These are phyloP conservation scores for Scytalidium lignicola DNA, from an alignment of 2,329 filamentous ascomycete species.

Conservation along the genomic window DNA sequence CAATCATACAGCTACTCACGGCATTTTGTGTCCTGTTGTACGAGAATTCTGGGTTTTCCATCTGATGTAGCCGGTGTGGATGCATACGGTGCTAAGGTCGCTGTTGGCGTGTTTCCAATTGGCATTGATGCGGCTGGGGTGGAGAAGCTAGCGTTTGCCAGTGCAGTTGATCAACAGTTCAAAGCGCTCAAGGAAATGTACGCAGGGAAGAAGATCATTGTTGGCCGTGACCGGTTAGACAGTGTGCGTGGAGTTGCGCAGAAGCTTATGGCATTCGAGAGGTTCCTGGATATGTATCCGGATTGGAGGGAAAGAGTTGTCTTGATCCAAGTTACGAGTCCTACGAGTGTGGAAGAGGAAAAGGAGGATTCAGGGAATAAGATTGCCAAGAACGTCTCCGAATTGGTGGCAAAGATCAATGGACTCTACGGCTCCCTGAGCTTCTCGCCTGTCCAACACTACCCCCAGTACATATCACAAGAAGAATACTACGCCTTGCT, in stretches of 20 bases:
- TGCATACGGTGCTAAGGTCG: conserved; percentile 81
- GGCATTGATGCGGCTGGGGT: conserved; percentile 86
- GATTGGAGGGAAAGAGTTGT: conserved; percentile 92
- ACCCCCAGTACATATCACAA: conserved; percentile 83
- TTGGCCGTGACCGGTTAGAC: conserved; percentile 89
- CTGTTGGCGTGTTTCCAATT: conserved; percentile 90
- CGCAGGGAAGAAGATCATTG: conserved; percentile 88
- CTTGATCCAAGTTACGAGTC: conserved; percentile 90
- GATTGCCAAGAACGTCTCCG: conserved; percentile 82
- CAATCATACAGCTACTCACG: conserved; percentile 93
- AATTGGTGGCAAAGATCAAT: conserved; percentile 87
- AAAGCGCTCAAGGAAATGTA: conserved; percentile 70
- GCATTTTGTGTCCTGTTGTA: conserved; percentile 93
- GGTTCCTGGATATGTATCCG: conserved; percentile 84
- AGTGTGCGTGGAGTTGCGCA: conserved; percentile 91
- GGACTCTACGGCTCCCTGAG: conserved; percentile 82
- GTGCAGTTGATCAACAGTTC: conserved; percentile 65
- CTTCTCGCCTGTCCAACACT: conserved; percentile 89
- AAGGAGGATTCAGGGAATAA: conserved; percentile 73
- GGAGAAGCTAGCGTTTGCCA: conserved; percentile 67
- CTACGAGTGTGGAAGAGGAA: conserved; percentile 73
- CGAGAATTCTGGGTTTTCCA: conserved; percentile 82
- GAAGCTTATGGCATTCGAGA: conserved; percentile 90
- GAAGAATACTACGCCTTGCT: conserved; percentile 95
- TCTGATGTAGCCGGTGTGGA: conserved; percentile 82